These are phyloP conservation scores for Fusarium multiceps DNA, from an alignment of 2,329 filamentous ascomycete genomes.

Conservation along the genomic window DNA sequence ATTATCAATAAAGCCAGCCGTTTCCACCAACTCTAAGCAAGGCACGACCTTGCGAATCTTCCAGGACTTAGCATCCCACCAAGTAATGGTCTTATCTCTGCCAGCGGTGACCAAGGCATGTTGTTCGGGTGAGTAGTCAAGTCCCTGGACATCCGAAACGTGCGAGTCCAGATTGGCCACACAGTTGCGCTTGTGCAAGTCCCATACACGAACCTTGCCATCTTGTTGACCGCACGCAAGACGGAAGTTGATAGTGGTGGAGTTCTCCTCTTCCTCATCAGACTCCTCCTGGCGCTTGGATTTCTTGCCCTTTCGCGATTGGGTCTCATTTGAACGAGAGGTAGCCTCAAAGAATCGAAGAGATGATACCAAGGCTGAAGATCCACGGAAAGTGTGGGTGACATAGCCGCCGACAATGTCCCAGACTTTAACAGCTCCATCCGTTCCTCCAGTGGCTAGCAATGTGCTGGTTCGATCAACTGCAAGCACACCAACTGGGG, in stretches of 20 bases:
- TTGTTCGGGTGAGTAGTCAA: conserved; percentile 82
- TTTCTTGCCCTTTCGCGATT: conserved; percentile 52
- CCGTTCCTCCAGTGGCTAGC: conserved; percentile 90
- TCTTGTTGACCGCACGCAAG: conserved; percentile 94
- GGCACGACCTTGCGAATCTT: conserved; percentile 83
- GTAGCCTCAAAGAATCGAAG: conserved; percentile 89
- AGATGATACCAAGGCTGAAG: conserved; percentile 90
- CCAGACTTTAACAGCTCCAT: conserved; percentile 96
- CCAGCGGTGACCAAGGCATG: conserved; percentile 84
- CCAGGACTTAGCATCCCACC: conserved; percentile 92
- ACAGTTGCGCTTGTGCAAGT: conserved; percentile 84
- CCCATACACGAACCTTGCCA: conserved; percentile 91
- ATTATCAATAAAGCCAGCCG: conserved; percentile 79
- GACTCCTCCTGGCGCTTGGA: conserved; percentile 49
- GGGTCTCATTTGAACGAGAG: conserved; percentile 51
- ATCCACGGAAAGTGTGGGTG: conserved; percentile 94
- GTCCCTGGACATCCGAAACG: conserved; percentile 89
- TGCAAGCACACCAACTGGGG: conserved; percentile 87
- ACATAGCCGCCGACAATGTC: conserved; percentile 90
- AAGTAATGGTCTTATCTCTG: conserved; percentile 91
- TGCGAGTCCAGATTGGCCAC: conserved; percentile 87
- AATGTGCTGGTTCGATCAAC: conserved; percentile 90
- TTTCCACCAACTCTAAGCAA: conserved; percentile 86
- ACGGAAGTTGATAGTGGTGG: conserved; percentile 71
- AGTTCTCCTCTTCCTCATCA: conserved; percentile 54